Evolutionary conservation across 768 basidiomycete genomes (phyloP), one percentile per base, ranked within the genome.

Genomic region (Trametes sanguinea): DNA sequence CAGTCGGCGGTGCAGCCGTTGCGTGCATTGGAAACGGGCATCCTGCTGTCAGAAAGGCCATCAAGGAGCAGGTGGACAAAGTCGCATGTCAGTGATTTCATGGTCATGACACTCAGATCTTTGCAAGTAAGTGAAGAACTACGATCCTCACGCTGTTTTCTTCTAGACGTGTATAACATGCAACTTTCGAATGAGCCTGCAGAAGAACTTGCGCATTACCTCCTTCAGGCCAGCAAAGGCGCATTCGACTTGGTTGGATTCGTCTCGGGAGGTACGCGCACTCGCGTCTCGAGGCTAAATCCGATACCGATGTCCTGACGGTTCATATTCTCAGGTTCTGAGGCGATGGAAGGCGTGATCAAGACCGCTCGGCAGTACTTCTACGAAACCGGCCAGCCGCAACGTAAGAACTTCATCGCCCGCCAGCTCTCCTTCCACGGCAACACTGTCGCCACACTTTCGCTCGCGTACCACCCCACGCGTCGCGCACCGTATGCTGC

Each of bases 341-440:
- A 95, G 73, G 92, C 93, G 0, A 90, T 94, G 89, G 94, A 95
- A 65, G 83, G 85, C 60, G 87, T 85, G n/a, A 79, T 94, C 57
- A 95, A 95, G 74, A 80, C 92, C 2, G 84, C 87, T 33, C 83
- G 88, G 68, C 66, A 92, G 87, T 93, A 92, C 71, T 90, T 80
- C 65, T 77, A 80, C 14, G 90, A 92, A 68, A 85, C 78, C 0
- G 84, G 84, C 2, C 89, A 94, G 71, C 78, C 83, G 0, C 74
- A 88, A 67, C 84, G 94, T 56, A 85, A 65, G 58, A 89, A 93
- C 66, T 94, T 89, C 69, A 93, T 96, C 65, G 91, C 83, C 30
- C 83, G 92, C 9, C 72, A 87, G 35, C 75, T 93, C 39, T 91
- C 90, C 2, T 96, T 86, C 76, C 94, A 95, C 70, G 94, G 94